Evolutionary conservation across 2,329 filamentous ascomycete species (phyloP).

Genomic region (Emmonsia crescens): DNA sequence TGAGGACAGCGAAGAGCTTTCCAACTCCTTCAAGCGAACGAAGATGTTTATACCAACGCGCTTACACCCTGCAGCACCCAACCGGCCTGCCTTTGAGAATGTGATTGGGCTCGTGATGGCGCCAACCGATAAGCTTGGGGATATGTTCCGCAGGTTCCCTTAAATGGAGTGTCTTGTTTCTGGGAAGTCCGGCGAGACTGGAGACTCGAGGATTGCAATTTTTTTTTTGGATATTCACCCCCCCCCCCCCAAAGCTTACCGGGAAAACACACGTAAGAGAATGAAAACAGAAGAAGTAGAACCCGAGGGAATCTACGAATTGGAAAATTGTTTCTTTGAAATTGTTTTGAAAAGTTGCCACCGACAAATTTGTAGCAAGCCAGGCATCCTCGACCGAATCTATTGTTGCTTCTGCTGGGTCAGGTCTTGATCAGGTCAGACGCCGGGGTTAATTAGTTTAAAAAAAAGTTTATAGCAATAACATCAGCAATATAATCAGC

Average conservation of each 20-base stretch:
- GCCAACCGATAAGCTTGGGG: conserved; percentile 44
- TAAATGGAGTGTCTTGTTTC: neutral
- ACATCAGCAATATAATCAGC: neutral
- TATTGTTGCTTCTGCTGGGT: neutral
- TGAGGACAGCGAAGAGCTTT: conserved; percentile 25
- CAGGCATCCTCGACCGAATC: neutral
- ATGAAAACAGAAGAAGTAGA: neutral
- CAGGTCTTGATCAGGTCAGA: neutral
- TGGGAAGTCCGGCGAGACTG: neutral
- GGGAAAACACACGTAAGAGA: neutral
- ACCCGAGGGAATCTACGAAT: neutral
- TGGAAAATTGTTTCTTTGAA: neutral
- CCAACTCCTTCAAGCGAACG: conserved; percentile 37
- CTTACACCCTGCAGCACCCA: conserved; percentile 38
- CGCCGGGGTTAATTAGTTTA: neutral
- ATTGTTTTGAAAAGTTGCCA: neutral
- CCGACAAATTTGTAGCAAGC: neutral
- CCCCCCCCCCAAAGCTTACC: neutral
- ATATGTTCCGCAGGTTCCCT: conserved; percentile 45
- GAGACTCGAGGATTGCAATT: neutral
- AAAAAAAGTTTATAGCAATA: neutral
- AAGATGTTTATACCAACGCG: conserved; percentile 42
- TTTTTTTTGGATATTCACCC: neutral
- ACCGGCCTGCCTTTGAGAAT: conserved; percentile 46
- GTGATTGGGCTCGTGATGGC: conserved; percentile 44